Percentiles rank a stretch among this genome's conserved stretches.
Evolutionary conservation across 805 yeast species (phyloP).

Genomic region (Cyberlindnera petersonii): DNA sequence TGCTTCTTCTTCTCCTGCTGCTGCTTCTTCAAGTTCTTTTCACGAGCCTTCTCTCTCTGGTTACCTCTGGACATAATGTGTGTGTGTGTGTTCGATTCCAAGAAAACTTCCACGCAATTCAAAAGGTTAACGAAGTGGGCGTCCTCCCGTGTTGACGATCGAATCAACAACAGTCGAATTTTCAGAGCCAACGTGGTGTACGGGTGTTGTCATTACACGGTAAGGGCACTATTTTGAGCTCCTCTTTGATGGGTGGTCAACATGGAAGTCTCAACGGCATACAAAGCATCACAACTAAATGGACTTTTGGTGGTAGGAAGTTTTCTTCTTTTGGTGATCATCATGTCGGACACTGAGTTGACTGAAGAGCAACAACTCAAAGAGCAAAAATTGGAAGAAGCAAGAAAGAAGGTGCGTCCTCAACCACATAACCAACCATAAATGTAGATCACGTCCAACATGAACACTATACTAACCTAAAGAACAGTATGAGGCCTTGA

Average conservation of each 20-base stretch:
- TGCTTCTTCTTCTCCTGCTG: slow-evolving; percentile 61
- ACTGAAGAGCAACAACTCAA: slow-evolving; percentile 37
- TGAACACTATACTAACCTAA: not conserved
- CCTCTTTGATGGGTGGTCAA: too few relatives aligned
- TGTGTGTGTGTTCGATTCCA: not conserved
- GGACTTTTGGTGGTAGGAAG: too few relatives aligned
- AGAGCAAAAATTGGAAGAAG: slow-evolving; percentile 67
- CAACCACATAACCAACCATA: not conserved
- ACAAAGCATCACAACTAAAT: too few relatives aligned
- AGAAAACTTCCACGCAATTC: too few relatives aligned
- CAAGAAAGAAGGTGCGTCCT: slow-evolving; percentile 54
- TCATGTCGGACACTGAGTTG: slow-evolving; percentile 24
- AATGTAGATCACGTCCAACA: too few relatives aligned
- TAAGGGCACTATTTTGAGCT: not conserved
- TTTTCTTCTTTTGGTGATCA: not conserved
- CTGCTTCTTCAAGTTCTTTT: slow-evolving; percentile 79
- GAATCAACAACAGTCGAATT: too few relatives aligned
- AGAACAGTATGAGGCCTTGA: slow-evolving; percentile 56
- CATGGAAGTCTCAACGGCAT: too few relatives aligned
- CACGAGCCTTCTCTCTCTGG: slow-evolving; percentile 92
- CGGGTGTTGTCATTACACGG: slow-evolving; percentile 4
- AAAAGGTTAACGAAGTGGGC: too few relatives aligned
- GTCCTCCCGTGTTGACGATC: too few relatives aligned
- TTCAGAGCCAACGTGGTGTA: slow-evolving; percentile 8
- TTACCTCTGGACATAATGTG: slow-evolving; percentile 91